Percentiles rank a stretch among this genome's conserved stretches.
These are phyloP conservation scores for Neohortaea acidophila DNA, from an alignment of 495 filamentous ascomycete species.

Conservation along the genomic window DNA sequence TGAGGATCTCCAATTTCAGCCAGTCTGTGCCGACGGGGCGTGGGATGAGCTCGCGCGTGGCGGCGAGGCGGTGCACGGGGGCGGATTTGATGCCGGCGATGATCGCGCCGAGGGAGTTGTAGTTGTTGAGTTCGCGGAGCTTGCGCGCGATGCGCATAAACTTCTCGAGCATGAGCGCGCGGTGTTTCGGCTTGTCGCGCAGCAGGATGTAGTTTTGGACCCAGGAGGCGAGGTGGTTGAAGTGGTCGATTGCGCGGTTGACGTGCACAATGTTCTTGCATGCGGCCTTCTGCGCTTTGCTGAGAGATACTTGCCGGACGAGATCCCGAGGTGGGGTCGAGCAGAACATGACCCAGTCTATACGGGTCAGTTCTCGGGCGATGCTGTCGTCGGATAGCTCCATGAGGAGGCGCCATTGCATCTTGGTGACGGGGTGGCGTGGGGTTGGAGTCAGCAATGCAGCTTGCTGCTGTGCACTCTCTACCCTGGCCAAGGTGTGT, in stretches of 20 bases:
- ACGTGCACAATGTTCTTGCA: slow-evolving; percentile 56
- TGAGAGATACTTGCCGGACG: slow-evolving; percentile 63
- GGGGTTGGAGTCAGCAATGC: slow-evolving; percentile 46
- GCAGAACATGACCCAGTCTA: slow-evolving; percentile 94
- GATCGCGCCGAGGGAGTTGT: slow-evolving; percentile 85
- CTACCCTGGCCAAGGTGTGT: slow-evolving; percentile 38
- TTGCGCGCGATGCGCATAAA: slow-evolving; percentile 55
- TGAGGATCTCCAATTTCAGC: slow-evolving; percentile 75
- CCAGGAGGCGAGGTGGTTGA: slow-evolving; percentile 88
- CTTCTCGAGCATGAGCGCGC: slow-evolving; percentile 77
- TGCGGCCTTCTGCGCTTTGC: slow-evolving; percentile 1
- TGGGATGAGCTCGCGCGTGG: slow-evolving; percentile 66
- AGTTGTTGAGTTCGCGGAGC: slow-evolving; percentile 86
- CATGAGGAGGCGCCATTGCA: slow-evolving; percentile 73
- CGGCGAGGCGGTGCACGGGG: slow-evolving; percentile 67
- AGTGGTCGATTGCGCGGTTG: slow-evolving; percentile 85
- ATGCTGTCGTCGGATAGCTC: slow-evolving; percentile 64
- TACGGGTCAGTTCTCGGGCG: slow-evolving; percentile 79
- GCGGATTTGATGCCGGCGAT: slow-evolving; percentile 85
- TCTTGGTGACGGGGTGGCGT: slow-evolving; percentile 50
- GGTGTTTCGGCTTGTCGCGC: slow-evolving; percentile 90
- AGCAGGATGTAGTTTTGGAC: slow-evolving; percentile 84
- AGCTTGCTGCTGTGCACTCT: slow-evolving; percentile 61
- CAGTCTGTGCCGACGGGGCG: slow-evolving; percentile 58
- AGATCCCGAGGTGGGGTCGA: slow-evolving; percentile 92